A percentile compares a stretch with the other conserved stretches of the same genome.
phyloP scores from a whole-genome alignment of 2,329 filamentous ascomycete species.

The Botrytis galanthina region DNA sequence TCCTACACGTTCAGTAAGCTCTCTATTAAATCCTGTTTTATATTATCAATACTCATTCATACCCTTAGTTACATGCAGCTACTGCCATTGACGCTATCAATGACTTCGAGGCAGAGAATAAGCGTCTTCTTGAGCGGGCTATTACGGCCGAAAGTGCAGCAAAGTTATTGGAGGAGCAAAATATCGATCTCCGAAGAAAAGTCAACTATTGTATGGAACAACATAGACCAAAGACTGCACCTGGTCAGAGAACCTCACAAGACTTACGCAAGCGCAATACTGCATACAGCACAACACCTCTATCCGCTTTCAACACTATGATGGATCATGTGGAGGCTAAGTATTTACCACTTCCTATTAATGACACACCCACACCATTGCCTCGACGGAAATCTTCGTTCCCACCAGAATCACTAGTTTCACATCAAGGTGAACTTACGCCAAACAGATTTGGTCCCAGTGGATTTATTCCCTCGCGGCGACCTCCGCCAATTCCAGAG shows the following conservation, averaged over 20 bases:
- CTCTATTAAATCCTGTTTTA: not conserved
- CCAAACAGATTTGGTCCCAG: constrained; percentile 15
- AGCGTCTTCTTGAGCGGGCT: constrained; percentile 20
- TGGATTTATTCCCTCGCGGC: constrained; percentile 20
- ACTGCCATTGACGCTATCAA: constrained; percentile 20
- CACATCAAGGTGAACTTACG: constrained; percentile 5
- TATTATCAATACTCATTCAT: not conserved
- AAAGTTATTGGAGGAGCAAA: constrained; percentile 29
- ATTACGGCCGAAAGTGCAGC: constrained; percentile 32
- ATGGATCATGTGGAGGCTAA: constrained; percentile 17
- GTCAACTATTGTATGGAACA: constrained; percentile 27
- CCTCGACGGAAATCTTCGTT: not conserved
- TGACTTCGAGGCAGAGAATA: constrained; percentile 19
- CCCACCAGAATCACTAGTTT: not conserved
- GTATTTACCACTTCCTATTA: not conserved
- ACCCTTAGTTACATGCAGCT: constrained; percentile 8
- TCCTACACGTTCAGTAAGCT: constrained; percentile 17
- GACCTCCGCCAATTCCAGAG: constrained; percentile 19
- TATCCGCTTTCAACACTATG: constrained; percentile 30
- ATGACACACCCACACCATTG: constrained; percentile 1
- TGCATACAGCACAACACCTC: constrained; percentile 19
- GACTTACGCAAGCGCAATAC: constrained; percentile 1
- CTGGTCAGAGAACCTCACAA: constrained; percentile 15
- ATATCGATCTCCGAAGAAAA: constrained; percentile 28
- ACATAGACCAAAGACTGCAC: constrained; percentile 28